Evolutionary conservation across 495 filamentous ascomycete genomes (phyloP).

Genomic region (Trichoderma asperelloides): DNA sequence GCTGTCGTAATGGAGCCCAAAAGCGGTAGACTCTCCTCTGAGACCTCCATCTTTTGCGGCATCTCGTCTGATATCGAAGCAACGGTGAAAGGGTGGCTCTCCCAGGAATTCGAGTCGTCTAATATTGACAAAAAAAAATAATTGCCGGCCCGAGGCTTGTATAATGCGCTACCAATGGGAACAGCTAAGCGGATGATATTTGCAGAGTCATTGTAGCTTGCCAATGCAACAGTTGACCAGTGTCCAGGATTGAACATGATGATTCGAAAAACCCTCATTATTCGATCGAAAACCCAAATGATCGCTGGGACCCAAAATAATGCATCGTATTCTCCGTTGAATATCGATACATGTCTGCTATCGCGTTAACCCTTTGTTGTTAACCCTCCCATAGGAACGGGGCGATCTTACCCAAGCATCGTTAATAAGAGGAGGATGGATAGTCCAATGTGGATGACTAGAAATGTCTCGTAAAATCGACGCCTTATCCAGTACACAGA

Average conservation of each 20-base stretch:
- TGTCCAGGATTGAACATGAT: constrained; percentile 33
- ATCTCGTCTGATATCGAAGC: constrained; percentile 17
- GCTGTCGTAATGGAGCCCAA: not conserved
- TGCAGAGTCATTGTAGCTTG: constrained; percentile 36
- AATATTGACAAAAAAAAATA: constrained; percentile 52
- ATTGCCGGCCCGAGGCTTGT: constrained; percentile 37
- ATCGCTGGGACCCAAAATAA: constrained; percentile 44
- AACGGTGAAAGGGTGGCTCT: constrained; percentile 54
- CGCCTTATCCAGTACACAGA: constrained; percentile 33
- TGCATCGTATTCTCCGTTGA: constrained; percentile 38
- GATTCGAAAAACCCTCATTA: constrained; percentile 37
- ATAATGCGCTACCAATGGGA: constrained; percentile 21
- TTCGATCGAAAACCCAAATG: constrained; percentile 45
- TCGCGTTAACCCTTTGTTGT: not conserved
- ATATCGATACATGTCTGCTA: constrained; percentile 41
- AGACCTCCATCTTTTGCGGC: not conserved
- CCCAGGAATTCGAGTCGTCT: constrained; percentile 41
- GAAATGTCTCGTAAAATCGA: constrained; percentile 29
- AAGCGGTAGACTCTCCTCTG: not conserved
- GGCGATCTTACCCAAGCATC: constrained; percentile 34
- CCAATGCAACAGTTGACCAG: constrained; percentile 19
- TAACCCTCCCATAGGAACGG: not conserved
- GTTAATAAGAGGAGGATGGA: constrained; percentile 25
- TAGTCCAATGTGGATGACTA: constrained; percentile 27
- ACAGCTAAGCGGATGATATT: constrained; percentile 44